Evolutionary conservation across 2,329 filamentous ascomycete genomes (phyloP).

Genomic region (Bipolaris gigantea): DNA sequence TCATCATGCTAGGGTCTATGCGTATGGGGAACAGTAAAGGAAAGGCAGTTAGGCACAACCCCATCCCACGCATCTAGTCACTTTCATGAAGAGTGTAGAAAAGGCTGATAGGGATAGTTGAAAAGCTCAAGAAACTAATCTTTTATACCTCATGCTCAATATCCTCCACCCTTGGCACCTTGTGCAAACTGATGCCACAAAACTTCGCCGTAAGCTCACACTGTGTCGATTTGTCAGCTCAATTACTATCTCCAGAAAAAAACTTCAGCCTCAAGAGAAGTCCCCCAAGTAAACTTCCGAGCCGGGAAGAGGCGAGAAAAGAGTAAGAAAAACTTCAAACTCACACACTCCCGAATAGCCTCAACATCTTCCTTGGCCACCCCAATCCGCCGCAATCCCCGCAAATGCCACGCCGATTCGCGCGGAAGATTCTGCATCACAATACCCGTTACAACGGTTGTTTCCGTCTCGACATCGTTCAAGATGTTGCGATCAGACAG

Average conservation of each 20-base stretch:
- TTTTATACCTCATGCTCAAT: conserved; percentile 38
- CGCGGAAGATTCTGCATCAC: conserved; percentile 60
- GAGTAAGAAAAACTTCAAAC: conserved; percentile 21
- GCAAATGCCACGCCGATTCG: conserved; percentile 60
- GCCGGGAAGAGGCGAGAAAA: too few species aligned
- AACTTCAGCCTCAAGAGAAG: too few species aligned
- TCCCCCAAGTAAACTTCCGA: too few species aligned
- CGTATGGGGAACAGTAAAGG: too few species aligned
- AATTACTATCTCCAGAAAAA: background rate
- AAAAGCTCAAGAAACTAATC: too few species aligned
- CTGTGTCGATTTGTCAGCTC: conserved; percentile 18
- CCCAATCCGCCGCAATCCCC: conserved; percentile 54
- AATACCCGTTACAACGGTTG: conserved; percentile 58
- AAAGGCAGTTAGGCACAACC: too few species aligned
- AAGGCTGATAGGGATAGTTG: too few species aligned
- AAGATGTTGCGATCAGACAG: conserved; percentile 60
- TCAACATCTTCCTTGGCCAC: conserved; percentile 52
- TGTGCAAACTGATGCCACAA: conserved; percentile 30
- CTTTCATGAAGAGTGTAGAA: too few species aligned
- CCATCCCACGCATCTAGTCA: too few species aligned
- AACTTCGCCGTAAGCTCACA: conserved; percentile 38
- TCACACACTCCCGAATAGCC: conserved; percentile 47
- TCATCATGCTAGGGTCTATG: too few species aligned
- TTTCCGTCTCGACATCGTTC: conserved; percentile 58
- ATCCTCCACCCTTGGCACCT: conserved; percentile 36